Conservation (phyloP, 2,329 filamentous ascomycete genomes). For the Pseudogymnoascus sp. region DNA sequence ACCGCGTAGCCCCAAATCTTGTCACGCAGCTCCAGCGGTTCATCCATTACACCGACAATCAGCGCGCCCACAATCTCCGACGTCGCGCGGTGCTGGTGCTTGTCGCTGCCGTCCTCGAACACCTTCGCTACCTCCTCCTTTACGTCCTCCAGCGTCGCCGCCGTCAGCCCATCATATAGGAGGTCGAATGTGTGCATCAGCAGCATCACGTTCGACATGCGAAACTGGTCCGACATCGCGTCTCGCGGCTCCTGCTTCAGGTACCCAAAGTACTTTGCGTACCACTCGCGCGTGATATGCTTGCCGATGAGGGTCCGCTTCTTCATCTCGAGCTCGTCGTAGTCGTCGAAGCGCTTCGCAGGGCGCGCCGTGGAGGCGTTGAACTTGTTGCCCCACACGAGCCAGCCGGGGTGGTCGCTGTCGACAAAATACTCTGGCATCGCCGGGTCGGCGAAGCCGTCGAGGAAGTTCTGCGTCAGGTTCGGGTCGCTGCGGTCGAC, state of each 20-base stretch:
- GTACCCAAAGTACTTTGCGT: conserved; percentile 80
- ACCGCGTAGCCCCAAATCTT: conserved; percentile 84
- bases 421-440: conserved; percentile 83
- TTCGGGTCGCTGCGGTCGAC: conserved; percentile 67
- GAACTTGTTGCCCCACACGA: conserved; percentile 89
- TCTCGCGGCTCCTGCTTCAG: conserved; percentile 95
- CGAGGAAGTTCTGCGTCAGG: conserved; percentile 74
- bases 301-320: conserved; percentile 73
- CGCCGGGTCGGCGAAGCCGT: conserved; percentile 65
- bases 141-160: conserved; percentile 78
- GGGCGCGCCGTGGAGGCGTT: conserved; percentile 70
- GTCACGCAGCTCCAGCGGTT: conserved; percentile 64
- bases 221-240: conserved; percentile 71
- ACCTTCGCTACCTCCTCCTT: conserved; percentile 69
- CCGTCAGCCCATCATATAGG: conserved; percentile 71
- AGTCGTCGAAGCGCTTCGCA: conserved; percentile 54
- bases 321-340: conserved; percentile 71
- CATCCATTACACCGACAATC: conserved; percentile 72
- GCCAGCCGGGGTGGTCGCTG: conserved; percentile 87
- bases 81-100: conserved; percentile 94
- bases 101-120: conserved; percentile 89
- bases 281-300: conserved; percentile 76
- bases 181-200: conserved; percentile 87
- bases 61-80: conserved; percentile 87
- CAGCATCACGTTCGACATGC: conserved; percentile 79